Evolutionary conservation across 2,329 filamentous ascomycete species (phyloP), one percentile per base, ranked within the genome.

Genomic region (Mariannaea sp.): DNA sequence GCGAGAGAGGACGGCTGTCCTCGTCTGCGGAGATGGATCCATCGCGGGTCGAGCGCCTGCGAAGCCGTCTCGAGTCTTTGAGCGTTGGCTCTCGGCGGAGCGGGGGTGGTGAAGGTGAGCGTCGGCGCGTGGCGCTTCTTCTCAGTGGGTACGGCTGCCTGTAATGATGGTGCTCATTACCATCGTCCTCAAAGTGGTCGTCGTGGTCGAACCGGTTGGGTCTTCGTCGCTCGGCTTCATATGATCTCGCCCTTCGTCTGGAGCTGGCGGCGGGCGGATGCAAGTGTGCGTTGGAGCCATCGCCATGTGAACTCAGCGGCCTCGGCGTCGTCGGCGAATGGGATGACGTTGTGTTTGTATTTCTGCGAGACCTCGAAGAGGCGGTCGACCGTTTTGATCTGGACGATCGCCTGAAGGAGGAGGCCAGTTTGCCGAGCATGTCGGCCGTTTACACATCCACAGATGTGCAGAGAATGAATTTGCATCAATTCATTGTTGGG

Each of bases 21-120:
- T 66, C 64, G 4, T 66, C 64, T 22, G 52, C 55, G 0, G 64
- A 66, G 14, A 64, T 55, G 16, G 63, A 61, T 2, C 60, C 61
- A 10, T 66, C 64, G 4, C 64, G 58, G 0, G 56, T 61, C 24
- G 57, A 39, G 1, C 64, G 61, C 4, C 54, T 57, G 3, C 58
- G 52, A 3, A 55, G 53, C 1, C 16, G 16, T 19, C 56, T 40
- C 1, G 54, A 17, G 7, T 49, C 45, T 2, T 46, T 20, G 1
- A 29, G 39, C 44, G 52, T 5, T 42, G 53, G 27, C 42, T 49
- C 14, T 40, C 20, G 58, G 49, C 47, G 55, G 20, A 52, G 58
- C 9, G 49, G 33, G 1, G 38, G 52, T 36, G 61, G 61, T 1
- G 62, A 65, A 2, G 63, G 52, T n/a, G 61, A 64, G 7, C 59